Base-by-base conservation (phyloP, 176 grass and related monocot genomes). In the Oryza longistaminata region DNA sequence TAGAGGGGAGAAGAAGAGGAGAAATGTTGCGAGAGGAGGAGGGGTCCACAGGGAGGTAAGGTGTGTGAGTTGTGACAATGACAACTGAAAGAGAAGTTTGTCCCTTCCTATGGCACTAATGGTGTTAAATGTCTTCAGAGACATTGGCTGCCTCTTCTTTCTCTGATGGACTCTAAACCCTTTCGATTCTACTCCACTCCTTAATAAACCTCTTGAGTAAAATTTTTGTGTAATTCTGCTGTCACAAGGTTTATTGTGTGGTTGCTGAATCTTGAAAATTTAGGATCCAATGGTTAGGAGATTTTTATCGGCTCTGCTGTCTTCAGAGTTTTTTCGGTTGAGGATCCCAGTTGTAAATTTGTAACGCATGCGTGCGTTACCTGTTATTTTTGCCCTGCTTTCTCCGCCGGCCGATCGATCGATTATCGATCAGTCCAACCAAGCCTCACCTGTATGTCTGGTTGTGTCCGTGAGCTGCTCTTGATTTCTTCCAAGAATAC, bases 61-160 rank as follows among this genome's bases (percentile, higher is more conserved):
- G 64, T 6, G 66, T 35, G 74, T n/a, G n/a, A n/a, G n/a, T n/a
- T n/a, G n/a, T n/a, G 85, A 69, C 53, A 82, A 67, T 14, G 66
- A 85, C 81, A 16, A 66, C 61, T 55, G 88, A 92, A 71, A 82
- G 75, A 9, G 60, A 40, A 22, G 80, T 65, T 88, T 85, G 93
- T 86, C 87, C n/a, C 62, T 83, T 90, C 76, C 81, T 66, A 50
- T 40, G 65, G 19, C 29, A 3, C 17, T 58, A 58, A 21, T 9
- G 17, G 50, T 5, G 50, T 4, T 46, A 46, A 46, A 13, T 46
- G 49, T 55, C 52, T 55, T 58, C 52, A 58, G 52, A 5, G 34
- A 0, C 34, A 34, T 58, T 55, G 52, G 17, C 52, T 9, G 53
- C 1, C 17, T 55, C 52, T 35, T 35, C 35, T 37, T 37, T 73